A percentile compares a stretch with the other conserved stretches of the same genome.
Evolutionary conservation across 106 monocot species (phyloP).

Genomic region (Allium fistulosum): DNA sequence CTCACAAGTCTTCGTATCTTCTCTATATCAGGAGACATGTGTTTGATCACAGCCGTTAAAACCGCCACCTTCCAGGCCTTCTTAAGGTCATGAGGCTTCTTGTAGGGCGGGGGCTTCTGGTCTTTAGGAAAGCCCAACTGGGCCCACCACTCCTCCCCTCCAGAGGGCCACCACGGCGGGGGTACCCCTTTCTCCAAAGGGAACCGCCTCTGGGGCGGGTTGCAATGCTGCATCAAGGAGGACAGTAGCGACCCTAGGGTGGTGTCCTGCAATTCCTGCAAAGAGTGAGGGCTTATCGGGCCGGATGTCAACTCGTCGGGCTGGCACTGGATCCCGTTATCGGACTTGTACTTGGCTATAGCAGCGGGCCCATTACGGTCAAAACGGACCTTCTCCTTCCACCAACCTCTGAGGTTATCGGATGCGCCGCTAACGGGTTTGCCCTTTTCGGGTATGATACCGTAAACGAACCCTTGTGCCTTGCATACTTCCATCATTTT

Average conservation of each 20-base stretch:
- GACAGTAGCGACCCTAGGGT: conserved; percentile 71
- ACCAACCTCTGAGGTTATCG: conserved; percentile 47
- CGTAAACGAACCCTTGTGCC: conserved; percentile 14
- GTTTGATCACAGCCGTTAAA: conserved; percentile 22
- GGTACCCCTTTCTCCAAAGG: conserved; percentile 70
- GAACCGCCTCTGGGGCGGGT: conserved; percentile 70
- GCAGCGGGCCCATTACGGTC: conserved; percentile 49
- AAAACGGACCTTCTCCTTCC: conserved; percentile 53
- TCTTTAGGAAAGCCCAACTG: conserved; percentile 43
- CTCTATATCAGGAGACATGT: conserved; percentile 28
- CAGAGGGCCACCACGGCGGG: conserved; percentile 77
- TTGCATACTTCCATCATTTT: conserved; percentile 18
- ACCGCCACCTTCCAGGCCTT: conserved; percentile 26
- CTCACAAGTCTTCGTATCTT: conserved; percentile 21
- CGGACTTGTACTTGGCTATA: conserved; percentile 36
- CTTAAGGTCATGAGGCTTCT: conserved; percentile 76
- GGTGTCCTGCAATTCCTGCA: conserved; percentile 77
- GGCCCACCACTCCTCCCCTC: conserved; percentile 65
- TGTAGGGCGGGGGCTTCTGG: conserved; percentile 59
- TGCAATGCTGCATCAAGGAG: conserved; percentile 81
- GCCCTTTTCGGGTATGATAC: conserved; percentile 50
- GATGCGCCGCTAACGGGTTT: conserved; percentile 50
- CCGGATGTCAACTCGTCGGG: conserved; percentile 27
- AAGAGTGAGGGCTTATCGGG: conserved; percentile 28
- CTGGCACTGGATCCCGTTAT: conserved; percentile 20